Percentiles rank a stretch among this genome's conserved stretches.
Evolutionary conservation across 495 filamentous ascomycete genomes (phyloP).

Genomic region (Penicillium waksmanii): DNA sequence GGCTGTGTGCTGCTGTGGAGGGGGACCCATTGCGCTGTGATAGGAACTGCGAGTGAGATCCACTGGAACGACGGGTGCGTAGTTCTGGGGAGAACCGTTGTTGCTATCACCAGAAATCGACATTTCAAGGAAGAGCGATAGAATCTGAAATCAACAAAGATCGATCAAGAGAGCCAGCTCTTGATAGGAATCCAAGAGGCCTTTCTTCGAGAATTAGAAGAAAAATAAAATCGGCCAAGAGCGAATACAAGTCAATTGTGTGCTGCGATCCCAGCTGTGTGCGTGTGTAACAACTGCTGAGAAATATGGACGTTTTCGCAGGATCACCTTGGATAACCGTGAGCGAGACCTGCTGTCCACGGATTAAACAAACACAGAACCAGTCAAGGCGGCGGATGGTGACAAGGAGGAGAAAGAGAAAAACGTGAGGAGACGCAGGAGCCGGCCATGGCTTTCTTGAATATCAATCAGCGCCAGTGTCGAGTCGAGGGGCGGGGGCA

Average conservation of each 20-base stretch:
- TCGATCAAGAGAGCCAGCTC: conserved; percentile 45
- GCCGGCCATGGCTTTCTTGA: conserved; percentile 32
- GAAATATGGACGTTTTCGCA: conserved; percentile 21
- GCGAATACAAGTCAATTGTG: conserved; percentile 17
- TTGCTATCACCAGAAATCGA: conserved; percentile 31
- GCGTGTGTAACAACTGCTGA: conserved; percentile 28
- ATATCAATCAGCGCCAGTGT: conserved; percentile 39
- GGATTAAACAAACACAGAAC: conserved; percentile 27
- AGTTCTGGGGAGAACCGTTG: conserved; percentile 35
- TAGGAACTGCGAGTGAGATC: conserved; percentile 40
- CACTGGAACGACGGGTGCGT: conserved; percentile 37
- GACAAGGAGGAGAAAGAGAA: conserved; percentile 25
- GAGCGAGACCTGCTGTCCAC: conserved; percentile 43
- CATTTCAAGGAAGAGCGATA: conserved; percentile 25
- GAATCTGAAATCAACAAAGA: conserved; percentile 15
- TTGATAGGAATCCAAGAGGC: conserved; percentile 15
- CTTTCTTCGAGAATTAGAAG: not conserved
- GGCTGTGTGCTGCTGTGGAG: conserved; percentile 28
- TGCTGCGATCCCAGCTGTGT: conserved; percentile 18
- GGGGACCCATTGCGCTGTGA: conserved; percentile 36
- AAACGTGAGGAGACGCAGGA: conserved; percentile 16
- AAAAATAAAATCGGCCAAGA: conserved; percentile 2
- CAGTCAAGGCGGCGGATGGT: conserved; percentile 18
- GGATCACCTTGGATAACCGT: conserved; percentile 30
- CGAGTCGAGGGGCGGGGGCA: conserved; percentile 15